A percentile compares a stretch with the other conserved stretches of the same genome.
These are phyloP conservation scores for Dendrocalamus latiflorus DNA, from an alignment of 202 grass and related monocot genomes.

Conservation along the genomic window DNA sequence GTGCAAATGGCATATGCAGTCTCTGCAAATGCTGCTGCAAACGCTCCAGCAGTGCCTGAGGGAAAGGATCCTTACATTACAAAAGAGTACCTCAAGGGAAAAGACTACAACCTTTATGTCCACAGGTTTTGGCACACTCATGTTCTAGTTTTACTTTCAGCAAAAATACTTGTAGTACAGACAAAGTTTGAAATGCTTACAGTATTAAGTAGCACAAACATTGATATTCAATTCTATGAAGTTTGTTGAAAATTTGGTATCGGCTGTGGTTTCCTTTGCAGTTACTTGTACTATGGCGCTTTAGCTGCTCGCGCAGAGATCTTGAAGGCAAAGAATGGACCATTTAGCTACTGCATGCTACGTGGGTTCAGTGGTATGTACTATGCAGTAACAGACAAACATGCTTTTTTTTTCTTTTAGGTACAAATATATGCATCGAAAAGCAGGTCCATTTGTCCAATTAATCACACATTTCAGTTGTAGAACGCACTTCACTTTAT, in stretches of 20 bases:
- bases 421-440: too few species aligned
- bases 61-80: slow-evolving; percentile 36
- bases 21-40: slow-evolving; percentile 28
- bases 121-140: slow-evolving; percentile 33
- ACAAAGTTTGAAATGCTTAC: background rate
- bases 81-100: slow-evolving; percentile 41
- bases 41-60: slow-evolving; percentile 15
- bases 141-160: too few species aligned
- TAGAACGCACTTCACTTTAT: background rate
- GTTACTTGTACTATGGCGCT: slow-evolving; percentile 41
- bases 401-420: background rate
- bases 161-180: too few species aligned
- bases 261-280: background rate
- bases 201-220: background rate
- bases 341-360: slow-evolving; percentile 37
- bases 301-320: slow-evolving; percentile 39
- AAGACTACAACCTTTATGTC: slow-evolving; percentile 40
- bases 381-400: background rate
- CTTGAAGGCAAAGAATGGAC: slow-evolving; percentile 31
- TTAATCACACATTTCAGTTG: too few species aligned
- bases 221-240: background rate
- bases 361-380: slow-evolving; percentile 32
- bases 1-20: slow-evolving; percentile 60
- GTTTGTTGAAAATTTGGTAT: background rate
- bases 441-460: too few species aligned